phyloP scores from a whole-genome alignment of 2,329 filamentous ascomycete species.

The Penicillium aurantiogriseum region DNA sequence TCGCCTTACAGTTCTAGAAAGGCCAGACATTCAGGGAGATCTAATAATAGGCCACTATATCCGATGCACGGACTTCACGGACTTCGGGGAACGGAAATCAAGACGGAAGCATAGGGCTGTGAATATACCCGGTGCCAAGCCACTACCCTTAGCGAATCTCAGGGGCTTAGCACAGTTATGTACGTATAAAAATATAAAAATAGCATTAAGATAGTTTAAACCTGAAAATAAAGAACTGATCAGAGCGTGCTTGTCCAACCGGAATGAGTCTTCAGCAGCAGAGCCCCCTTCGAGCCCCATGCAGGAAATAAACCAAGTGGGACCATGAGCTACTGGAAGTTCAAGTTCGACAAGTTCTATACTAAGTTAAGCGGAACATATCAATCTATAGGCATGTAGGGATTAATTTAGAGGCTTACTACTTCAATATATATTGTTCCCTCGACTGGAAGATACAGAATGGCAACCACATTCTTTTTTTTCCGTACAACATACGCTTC shows the following conservation, averaged over 20 bases:
- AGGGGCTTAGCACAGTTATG: neutral
- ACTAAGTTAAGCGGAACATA: neutral
- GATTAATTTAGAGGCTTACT: neutral
- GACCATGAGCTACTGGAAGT: neutral
- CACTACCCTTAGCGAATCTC: too few relatives aligned
- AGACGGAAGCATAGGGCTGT: neutral
- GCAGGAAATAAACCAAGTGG: neutral
- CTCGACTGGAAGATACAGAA: neutral
- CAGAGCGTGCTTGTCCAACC: neutral
- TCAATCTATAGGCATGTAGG: neutral
- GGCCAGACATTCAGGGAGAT: too few relatives aligned
- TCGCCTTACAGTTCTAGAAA: neutral
- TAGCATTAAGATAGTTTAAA: neutral
- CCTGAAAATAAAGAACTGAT: neutral
- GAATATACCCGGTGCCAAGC: neutral
- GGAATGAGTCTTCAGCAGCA: neutral
- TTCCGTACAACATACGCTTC: too few relatives aligned
- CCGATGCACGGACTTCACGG: too few relatives aligned
- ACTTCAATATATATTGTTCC: neutral
- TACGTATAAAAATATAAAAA: neutral
- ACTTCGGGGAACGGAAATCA: too few relatives aligned
- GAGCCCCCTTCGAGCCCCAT: neutral
- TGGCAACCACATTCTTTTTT: neutral
- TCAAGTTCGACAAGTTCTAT: neutral
- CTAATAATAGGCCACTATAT: neutral